Conservation (phyloP, 148 eudicot genomes). For the Vaccinium myrtillus region DNA sequence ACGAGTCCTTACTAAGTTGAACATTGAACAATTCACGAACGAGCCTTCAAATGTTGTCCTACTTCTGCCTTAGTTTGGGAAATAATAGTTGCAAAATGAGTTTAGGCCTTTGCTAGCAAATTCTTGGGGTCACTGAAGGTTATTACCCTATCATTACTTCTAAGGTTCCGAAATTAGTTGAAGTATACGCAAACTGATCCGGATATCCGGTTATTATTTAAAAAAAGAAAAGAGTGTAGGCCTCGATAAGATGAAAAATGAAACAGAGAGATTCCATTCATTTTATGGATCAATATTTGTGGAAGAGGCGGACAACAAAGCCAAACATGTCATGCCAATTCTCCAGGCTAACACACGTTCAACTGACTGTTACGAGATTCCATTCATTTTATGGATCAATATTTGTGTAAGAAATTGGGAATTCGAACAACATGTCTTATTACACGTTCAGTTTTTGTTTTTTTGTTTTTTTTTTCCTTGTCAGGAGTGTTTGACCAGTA, state of each 20-base stretch:
- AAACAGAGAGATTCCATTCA: not conserved
- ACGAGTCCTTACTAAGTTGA: not conserved
- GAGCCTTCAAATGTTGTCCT: not conserved
- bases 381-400: not conserved
- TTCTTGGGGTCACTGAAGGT: no score
- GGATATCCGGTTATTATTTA: no score
- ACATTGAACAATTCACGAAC: not conserved
- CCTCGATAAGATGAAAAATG: not conserved
- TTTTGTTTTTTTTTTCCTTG: not conserved
- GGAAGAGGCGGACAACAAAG: not conserved
- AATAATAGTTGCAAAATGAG: not conserved
- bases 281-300: no score
- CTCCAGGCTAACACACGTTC: not conserved
- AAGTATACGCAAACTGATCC: accelerated
- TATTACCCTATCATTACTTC: no score
- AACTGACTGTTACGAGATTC: not conserved
- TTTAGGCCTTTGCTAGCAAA: not conserved
- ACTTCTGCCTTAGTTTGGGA: not conserved
- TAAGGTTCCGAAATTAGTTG: no score
- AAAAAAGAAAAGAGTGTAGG: not conserved
- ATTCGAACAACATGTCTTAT: not conserved
- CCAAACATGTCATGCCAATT: not conserved
- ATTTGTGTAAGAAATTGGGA: not conserved
- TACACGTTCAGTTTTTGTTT: not conserved
- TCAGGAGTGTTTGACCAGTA: no score